Evolutionary conservation across 257 asterid genomes (phyloP).

Genomic region (Solanum pennellii): DNA sequence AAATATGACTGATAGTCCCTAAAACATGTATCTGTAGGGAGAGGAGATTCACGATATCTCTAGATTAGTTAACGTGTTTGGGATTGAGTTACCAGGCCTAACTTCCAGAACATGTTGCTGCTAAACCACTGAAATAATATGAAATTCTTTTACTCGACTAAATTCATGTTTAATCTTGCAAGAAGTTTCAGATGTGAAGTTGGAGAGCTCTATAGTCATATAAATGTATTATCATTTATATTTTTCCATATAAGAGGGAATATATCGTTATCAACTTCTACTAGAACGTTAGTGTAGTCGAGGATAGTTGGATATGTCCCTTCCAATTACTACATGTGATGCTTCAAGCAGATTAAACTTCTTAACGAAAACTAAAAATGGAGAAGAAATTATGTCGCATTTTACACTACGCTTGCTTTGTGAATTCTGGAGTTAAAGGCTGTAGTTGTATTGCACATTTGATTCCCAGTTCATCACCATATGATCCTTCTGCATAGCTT

Average conservation of each 20-base stretch:
- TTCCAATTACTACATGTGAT: no score
- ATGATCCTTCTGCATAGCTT: slow-evolving; percentile 57
- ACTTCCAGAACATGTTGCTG: slow-evolving; percentile 43
- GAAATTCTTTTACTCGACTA: background rate
- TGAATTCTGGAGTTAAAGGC: background rate
- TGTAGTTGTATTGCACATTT: no score
- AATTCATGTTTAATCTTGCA: background rate
- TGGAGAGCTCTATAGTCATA: background rate
- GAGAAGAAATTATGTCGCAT: background rate
- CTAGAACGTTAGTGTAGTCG: no score
- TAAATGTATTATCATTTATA: background rate
- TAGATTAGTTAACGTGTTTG: no score
- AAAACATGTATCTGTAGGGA: no score
- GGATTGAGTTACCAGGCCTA: no score
- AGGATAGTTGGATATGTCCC: no score
- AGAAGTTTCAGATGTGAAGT: background rate
- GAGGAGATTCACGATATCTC: no score
- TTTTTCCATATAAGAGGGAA: background rate
- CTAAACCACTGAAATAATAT: slow-evolving; percentile 8
- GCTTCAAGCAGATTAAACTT: no score
- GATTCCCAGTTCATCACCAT: slow-evolving; percentile 24
- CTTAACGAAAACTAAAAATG: no score
- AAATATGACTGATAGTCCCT: no score
- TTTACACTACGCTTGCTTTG: background rate
- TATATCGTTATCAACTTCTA: background rate